Evolutionary conservation across 345 rosid genomes (phyloP).

Genomic region (Anacardium occidentale): DNA sequence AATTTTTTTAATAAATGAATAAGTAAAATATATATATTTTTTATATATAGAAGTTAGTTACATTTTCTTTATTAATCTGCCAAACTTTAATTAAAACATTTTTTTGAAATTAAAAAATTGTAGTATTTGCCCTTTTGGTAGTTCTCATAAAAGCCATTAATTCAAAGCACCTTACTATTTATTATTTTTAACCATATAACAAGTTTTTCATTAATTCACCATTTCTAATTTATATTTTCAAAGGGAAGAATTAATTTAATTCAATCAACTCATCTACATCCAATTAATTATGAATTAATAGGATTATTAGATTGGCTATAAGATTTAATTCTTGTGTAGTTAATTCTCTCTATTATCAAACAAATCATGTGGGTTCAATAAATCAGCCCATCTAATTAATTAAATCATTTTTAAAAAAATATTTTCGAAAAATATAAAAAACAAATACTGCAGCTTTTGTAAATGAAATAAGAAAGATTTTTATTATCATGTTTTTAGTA

Average conservation of each 20-base stretch:
- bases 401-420: too few species aligned
- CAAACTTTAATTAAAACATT: background rate
- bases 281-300: background rate
- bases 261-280: background rate
- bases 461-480: too few species aligned
- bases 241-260: background rate
- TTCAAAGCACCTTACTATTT: conserved; percentile 25
- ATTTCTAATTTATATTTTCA: background rate
- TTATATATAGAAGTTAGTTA: background rate
- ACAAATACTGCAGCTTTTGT: too few species aligned
- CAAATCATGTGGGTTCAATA: background rate
- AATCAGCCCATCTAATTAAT: too few species aligned
- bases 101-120: conserved; percentile 9
- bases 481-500: too few species aligned
- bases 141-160: conserved; percentile 32
- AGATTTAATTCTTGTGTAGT: background rate
- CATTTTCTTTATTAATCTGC: background rate
- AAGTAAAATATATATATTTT: too few species aligned
- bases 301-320: background rate
- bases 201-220: conserved; percentile 5
- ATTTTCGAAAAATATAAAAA: too few species aligned
- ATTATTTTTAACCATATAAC: conserved; percentile 22
- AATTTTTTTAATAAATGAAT: too few species aligned
- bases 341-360: background rate
- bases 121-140: conserved; percentile 31